Percentiles rank a stretch among this genome's conserved stretches.
phyloP scores from a whole-genome alignment of 495 filamentous ascomycete species.

The Penicillium antarcticum region DNA sequence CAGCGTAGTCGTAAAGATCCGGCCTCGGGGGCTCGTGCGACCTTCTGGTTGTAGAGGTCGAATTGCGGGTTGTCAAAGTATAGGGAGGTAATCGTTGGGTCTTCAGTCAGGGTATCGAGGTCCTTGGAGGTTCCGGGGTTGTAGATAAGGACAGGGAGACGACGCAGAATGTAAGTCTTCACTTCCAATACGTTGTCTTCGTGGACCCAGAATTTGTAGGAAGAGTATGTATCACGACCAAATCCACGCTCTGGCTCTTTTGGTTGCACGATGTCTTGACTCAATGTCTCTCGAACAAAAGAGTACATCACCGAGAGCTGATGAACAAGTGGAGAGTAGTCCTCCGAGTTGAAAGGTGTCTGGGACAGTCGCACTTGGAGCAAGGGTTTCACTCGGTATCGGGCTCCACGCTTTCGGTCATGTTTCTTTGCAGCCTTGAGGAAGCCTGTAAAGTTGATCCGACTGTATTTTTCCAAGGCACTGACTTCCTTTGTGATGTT shows the following conservation, averaged over 20 bases:
- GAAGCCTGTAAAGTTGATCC: constrained; percentile 95
- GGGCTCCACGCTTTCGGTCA: constrained; percentile 79
- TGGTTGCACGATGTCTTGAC: constrained; percentile 47
- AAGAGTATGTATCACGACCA: constrained; percentile 70
- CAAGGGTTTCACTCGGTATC: constrained; percentile 84
- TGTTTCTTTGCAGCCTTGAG: constrained; percentile 98
- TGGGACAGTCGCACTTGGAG: constrained; percentile 83
- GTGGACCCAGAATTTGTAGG: constrained; percentile 98
- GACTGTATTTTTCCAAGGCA: constrained; percentile 91
- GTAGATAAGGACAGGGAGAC: constrained; percentile 86
- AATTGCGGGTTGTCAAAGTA: constrained; percentile 93
- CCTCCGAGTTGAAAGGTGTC: constrained; percentile 91
- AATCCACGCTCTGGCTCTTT: constrained; percentile 39
- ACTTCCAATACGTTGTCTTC: constrained; percentile 91
- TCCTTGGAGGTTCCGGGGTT: constrained; percentile 80
- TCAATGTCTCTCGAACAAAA: constrained; percentile 78
- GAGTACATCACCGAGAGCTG: constrained; percentile 91
- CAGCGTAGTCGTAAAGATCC: constrained; percentile 84
- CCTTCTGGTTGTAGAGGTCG: constrained; percentile 78
- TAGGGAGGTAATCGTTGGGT: constrained; percentile 89
- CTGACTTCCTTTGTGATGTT: constrained; percentile 84
- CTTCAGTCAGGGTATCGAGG: constrained; percentile 68
- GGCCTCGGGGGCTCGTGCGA: constrained; percentile 71
- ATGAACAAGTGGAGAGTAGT: constrained; percentile 85
- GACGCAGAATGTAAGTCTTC: constrained; percentile 89